Evolutionary conservation across 1,284 basidiomycete genomes (phyloP).

Genomic region (Gomphus bonarii): DNA sequence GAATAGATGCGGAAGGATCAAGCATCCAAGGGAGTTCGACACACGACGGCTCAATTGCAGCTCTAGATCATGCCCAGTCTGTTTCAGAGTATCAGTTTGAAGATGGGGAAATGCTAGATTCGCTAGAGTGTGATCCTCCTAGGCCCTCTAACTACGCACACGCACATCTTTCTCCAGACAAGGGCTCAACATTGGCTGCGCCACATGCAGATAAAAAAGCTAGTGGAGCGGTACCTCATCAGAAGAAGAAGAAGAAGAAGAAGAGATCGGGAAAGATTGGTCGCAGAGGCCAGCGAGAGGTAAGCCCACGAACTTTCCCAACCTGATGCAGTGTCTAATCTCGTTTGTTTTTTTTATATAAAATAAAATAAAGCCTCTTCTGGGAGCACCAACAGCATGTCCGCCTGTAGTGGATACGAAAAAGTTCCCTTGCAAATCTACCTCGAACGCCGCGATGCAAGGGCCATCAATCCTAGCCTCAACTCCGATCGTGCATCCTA

Average conservation of each 20-base stretch:
- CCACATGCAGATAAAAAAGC: background rate
- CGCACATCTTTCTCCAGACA: background rate
- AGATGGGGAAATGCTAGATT: background rate
- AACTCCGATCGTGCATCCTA: too few relatives aligned
- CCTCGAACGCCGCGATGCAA: too few relatives aligned
- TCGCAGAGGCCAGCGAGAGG: background rate
- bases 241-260: background rate
- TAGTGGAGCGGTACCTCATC: too few relatives aligned
- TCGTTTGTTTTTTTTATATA: too few relatives aligned
- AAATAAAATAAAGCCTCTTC: too few relatives aligned
- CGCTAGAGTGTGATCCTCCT: too few relatives aligned
- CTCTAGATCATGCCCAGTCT: background rate
- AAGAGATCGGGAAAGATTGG: background rate
- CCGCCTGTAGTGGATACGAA: background rate
- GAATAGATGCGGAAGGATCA: background rate
- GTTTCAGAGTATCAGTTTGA: background rate
- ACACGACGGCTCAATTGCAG: background rate
- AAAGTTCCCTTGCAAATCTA: too few relatives aligned
- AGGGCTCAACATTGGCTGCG: background rate
- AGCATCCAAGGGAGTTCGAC: background rate
- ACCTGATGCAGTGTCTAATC: too few relatives aligned
- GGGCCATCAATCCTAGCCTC: too few relatives aligned
- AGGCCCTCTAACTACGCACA: background rate
- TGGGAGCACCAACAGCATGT: background rate
- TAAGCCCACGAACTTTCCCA: background rate